Percentiles rank a stretch among this genome's conserved stretches.
Evolutionary conservation across 2,329 filamentous ascomycete species (phyloP).

Genomic region (Trichoderma aggressivum): DNA sequence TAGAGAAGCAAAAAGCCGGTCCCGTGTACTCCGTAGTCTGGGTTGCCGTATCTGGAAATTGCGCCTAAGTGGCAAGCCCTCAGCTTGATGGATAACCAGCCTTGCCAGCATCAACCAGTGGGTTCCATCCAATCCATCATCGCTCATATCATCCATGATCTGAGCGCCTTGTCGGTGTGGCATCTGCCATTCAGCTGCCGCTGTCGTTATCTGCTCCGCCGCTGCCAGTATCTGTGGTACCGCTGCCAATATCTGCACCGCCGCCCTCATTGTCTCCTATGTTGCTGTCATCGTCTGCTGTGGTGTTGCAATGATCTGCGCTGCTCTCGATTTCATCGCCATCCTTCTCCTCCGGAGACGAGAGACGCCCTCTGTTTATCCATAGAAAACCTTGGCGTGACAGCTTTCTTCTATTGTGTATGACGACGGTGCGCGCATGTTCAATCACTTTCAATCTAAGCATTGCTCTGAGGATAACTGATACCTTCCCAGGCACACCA

Average conservation of each 20-base stretch:
- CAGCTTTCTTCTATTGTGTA: not conserved
- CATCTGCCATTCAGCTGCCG: not conserved
- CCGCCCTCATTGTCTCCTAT: not conserved
- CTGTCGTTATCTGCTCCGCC: not conserved
- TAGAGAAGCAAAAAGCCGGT: not conserved
- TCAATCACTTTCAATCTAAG: not conserved
- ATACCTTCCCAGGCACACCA: accelerated
- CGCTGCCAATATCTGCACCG: not conserved
- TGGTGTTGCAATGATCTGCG: not conserved
- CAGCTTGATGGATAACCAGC: not conserved
- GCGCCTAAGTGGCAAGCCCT: not conserved
- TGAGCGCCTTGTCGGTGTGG: not conserved
- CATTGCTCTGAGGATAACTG: not conserved
- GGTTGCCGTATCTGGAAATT: not conserved
- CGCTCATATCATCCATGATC: not conserved
- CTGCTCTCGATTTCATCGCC: not conserved
- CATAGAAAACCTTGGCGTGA: not conserved
- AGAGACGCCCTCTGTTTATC: not conserved
- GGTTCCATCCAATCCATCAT: not conserved
- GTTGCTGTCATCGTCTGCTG: no score
- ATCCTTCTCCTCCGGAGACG: not conserved
- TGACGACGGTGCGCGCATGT: not conserved
- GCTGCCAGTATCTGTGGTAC: not conserved
- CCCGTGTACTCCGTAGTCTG: not conserved
- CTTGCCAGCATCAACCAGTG: not conserved